A percentile compares a stretch with the other conserved stretches of the same genome.
Evolutionary conservation across 2,329 filamentous ascomycete genomes (phyloP).

Genomic region (Alternaria postmessia): DNA sequence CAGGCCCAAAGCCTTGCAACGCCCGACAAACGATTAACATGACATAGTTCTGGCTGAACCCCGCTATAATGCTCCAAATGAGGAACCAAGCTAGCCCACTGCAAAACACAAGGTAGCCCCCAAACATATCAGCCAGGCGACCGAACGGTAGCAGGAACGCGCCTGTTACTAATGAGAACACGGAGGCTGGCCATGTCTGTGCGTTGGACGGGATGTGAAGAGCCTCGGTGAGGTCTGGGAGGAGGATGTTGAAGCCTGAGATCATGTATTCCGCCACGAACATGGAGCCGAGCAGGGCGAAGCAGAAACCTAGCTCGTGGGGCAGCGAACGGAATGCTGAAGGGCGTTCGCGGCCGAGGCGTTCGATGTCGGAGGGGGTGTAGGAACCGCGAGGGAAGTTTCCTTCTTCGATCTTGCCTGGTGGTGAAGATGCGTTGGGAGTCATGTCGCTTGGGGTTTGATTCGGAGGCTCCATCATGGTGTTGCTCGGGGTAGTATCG

Average conservation of each 20-base stretch:
- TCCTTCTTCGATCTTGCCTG: slow-evolving; percentile 27
- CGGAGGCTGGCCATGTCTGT: slow-evolving; percentile 55
- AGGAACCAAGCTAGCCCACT: slow-evolving; percentile 70
- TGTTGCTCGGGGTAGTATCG: not conserved
- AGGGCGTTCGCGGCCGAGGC: slow-evolving; percentile 69
- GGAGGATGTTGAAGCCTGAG: slow-evolving; percentile 74
- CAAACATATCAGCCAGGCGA: slow-evolving; percentile 67
- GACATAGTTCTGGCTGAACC: slow-evolving; percentile 71
- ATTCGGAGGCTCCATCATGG: not conserved
- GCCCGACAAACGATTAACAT: slow-evolving; percentile 80
- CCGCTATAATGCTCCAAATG: slow-evolving; percentile 73
- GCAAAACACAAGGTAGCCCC: slow-evolving; percentile 70
- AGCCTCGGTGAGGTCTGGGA: slow-evolving; percentile 69
- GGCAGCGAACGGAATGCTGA: slow-evolving; percentile 61
- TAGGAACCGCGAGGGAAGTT: slow-evolving; percentile 22
- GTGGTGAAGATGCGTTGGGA: not conserved
- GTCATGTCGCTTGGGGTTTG: not conserved
- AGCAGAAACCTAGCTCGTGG: slow-evolving; percentile 69
- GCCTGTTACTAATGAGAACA: slow-evolving; percentile 49
- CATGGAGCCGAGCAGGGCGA: slow-evolving; percentile 69
- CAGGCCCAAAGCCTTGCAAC: slow-evolving; percentile 75
- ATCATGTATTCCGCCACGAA: slow-evolving; percentile 77
- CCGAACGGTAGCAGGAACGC: slow-evolving; percentile 59
- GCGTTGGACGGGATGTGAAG: slow-evolving; percentile 73
- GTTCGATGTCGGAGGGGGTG: slow-evolving; percentile 58